Evolutionary conservation across 345 rosid genomes (phyloP), one percentile per base, ranked within the genome.

Genomic region (Raphanus raphanistrum): DNA sequence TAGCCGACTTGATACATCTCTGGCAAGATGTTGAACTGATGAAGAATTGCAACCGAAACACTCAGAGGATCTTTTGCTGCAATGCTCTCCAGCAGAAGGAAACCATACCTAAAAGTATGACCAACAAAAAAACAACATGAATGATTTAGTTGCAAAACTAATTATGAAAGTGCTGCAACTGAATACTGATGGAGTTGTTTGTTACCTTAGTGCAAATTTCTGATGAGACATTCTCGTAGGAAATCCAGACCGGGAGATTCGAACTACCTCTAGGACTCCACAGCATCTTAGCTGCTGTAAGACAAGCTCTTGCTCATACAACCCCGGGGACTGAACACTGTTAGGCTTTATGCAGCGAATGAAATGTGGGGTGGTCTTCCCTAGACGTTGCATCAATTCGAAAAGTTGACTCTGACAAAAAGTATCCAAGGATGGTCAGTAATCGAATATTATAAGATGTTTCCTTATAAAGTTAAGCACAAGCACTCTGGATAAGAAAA

Each of bases 1-100:
- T 86, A 94, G 77, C 98, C 98, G 80, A 94, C 85, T 91, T 92
- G 94, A 81, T 90, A 91, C 94, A 89, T 91, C 78, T 89, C 98
- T 15, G 97, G 96, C n/a, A 73, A 87, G 71, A 94, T 73, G 69
- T 88, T 87, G 79, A 91, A 87, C 59, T 87, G 91, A 69, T 89
- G 90, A 43, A 94, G 86, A 66, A 94, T 84, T 63, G 96, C 92
- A 77, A 94, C 89, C 2, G 97, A 91, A 76, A 84, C 73, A 82
- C 90, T 92, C 79, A 94, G 74, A 55, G 97, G 93, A 79, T 94
- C 98, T 83, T 60, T 83, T 52, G 82, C 72, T 48, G 83, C 85
- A 77, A 71, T 79, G 72, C 15, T 67, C 70, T 87, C 91, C 70
- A 21, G 48, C 43, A 92, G 90, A 52, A 94, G 90, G 71, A 88